A percentile compares a stretch with the other conserved stretches of the same genome.
These are phyloP conservation scores for Colletotrichum orchidophilum DNA, from an alignment of 2,329 filamentous ascomycete genomes.

Conservation along the genomic window DNA sequence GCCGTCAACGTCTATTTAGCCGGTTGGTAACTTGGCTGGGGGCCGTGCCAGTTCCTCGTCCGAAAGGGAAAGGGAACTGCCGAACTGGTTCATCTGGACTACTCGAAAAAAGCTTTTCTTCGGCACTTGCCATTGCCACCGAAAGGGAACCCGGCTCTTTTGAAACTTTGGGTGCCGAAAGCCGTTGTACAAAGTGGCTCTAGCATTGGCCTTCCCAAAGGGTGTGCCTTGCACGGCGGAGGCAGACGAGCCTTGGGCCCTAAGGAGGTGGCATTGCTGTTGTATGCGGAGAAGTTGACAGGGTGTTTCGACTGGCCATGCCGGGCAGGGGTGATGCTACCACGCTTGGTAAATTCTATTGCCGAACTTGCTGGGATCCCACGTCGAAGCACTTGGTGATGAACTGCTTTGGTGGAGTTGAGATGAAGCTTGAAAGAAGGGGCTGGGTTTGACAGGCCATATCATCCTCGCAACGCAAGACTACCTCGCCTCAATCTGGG, in stretches of 20 bases:
- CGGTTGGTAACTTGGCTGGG: not conserved
- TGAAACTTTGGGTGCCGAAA: constrained; percentile 16
- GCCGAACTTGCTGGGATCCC: not conserved
- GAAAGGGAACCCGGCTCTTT: not conserved
- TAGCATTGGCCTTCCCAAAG: not conserved
- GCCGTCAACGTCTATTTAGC: constrained; percentile 14
- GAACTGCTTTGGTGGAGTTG: not conserved
- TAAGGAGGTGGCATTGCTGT: not conserved
- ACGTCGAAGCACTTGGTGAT: not conserved
- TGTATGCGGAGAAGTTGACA: constrained; percentile 1
- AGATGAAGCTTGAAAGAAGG: not conserved
- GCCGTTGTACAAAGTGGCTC: not conserved
- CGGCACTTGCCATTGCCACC: constrained; percentile 14
- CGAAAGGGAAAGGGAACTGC: not conserved
- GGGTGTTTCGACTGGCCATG: constrained; percentile 2
- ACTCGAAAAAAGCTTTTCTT: constrained; percentile 6
- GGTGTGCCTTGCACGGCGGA: not conserved
- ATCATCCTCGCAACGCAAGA: not conserved
- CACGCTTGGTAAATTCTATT: not conserved
- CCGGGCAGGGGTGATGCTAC: constrained; percentile 12
- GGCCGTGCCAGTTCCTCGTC: not conserved
- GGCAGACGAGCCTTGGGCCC: not conserved
- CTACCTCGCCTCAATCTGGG: not conserved
- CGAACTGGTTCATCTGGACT: constrained; percentile 18
- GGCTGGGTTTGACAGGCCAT: not conserved